Conservation (phyloP, 352 stramenopile species). For the Globisporangium orthogonon region DNA sequence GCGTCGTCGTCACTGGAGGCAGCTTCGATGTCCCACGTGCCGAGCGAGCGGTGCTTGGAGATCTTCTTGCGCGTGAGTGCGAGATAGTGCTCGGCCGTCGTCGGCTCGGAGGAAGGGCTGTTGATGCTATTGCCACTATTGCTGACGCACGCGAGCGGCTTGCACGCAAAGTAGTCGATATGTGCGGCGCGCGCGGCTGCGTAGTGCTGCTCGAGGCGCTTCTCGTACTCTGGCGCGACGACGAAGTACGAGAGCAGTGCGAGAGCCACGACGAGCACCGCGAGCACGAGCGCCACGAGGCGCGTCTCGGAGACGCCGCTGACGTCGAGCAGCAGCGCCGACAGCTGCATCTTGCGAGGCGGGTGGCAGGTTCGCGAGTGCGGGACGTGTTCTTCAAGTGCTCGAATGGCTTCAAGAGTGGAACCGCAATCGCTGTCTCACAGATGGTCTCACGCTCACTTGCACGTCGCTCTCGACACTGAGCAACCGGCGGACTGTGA, state of each 20-base stretch:
- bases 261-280: constrained; percentile 41
- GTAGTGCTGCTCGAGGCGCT: constrained; percentile 58
- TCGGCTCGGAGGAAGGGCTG: constrained; percentile 4
- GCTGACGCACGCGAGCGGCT: constrained; percentile 10
- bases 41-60: constrained; percentile 34
- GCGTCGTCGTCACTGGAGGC: constrained; percentile 39
- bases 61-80: constrained; percentile 18
- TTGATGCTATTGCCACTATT: constrained; percentile 8
- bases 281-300: constrained; percentile 46
- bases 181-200: constrained; percentile 27
- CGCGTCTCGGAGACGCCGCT: constrained; percentile 31
- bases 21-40: constrained; percentile 37
- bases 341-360: constrained; percentile 3
- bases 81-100: constrained; percentile 8
- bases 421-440: too few relatives aligned
- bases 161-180: constrained; percentile 2
- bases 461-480: too few relatives aligned
- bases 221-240: constrained; percentile 69
- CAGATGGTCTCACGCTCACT: too few relatives aligned
- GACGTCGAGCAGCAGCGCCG: constrained; percentile 14
- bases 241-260: constrained; percentile 79
- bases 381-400: too few relatives aligned
- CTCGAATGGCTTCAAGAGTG: too few relatives aligned
- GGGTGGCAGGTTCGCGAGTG: constrained; percentile 2
- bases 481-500: neutral